A percentile compares a stretch with the other conserved stretches of the same genome.
Evolutionary conservation across 768 basidiomycete species (phyloP).

Genomic region (Trametes villosa): DNA sequence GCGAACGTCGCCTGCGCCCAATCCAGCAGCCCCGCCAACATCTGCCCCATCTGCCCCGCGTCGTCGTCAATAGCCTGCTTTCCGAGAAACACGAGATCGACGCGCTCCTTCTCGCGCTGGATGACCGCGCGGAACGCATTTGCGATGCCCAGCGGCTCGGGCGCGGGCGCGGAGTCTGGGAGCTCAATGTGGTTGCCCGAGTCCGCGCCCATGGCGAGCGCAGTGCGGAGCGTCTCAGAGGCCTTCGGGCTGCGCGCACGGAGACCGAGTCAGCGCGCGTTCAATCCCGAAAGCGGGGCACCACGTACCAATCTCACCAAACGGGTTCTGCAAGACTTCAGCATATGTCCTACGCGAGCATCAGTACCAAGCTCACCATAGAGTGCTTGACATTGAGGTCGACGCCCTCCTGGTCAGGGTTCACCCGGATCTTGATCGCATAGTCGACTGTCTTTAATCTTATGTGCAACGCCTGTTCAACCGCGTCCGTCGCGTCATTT

Average conservation of each 20-base stretch:
- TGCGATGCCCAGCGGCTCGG: slow-evolving; percentile 92
- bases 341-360: background rate
- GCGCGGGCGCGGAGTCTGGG: slow-evolving; percentile 69
- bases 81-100: slow-evolving; percentile 92
- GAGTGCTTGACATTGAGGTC: slow-evolving; percentile 99
- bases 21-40: slow-evolving; percentile 90
- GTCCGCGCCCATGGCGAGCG: slow-evolving; percentile 98
- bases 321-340: slow-evolving; percentile 75
- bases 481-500: background rate
- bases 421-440: slow-evolving; percentile 98
- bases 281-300: background rate
- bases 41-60: slow-evolving; percentile 93
- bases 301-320: slow-evolving; percentile 93
- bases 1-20: slow-evolving; percentile 98
- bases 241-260: slow-evolving; percentile 75
- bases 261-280: slow-evolving; percentile 6
- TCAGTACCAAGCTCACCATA: slow-evolving; percentile 66
- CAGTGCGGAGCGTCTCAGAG: slow-evolving; percentile 91
- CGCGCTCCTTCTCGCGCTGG: slow-evolving; percentile 56
- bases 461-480: slow-evolving; percentile 36
- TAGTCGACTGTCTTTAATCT: slow-evolving; percentile 96
- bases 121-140: slow-evolving; percentile 82
- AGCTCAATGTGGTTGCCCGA: slow-evolving; percentile 88
- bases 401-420: slow-evolving; percentile 91
- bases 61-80: slow-evolving; percentile 99